Evolutionary conservation across 2,329 filamentous ascomycete genomes (phyloP).

Genomic region (Claviceps sp.): DNA sequence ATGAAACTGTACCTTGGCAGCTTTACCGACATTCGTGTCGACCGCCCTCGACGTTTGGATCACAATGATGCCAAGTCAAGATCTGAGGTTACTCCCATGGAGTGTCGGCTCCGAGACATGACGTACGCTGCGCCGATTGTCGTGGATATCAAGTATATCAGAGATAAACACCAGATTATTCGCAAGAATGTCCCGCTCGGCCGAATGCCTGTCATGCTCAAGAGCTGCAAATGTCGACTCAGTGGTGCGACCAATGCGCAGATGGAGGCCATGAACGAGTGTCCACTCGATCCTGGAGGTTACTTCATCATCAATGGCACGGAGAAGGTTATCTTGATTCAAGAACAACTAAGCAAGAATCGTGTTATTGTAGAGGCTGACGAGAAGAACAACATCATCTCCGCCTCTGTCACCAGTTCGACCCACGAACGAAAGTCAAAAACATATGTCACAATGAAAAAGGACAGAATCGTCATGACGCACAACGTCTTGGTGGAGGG

Average conservation of each 20-base stretch:
- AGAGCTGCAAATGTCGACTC: constrained; percentile 85
- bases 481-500: constrained; percentile 91
- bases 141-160: constrained; percentile 82
- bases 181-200: constrained; percentile 71
- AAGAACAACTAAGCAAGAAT: constrained; percentile 98
- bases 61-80: constrained; percentile 57
- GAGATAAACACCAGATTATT: constrained; percentile 63
- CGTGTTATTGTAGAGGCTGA: constrained; percentile 93
- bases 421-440: constrained; percentile 97
- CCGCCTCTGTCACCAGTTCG: constrained; percentile 92
- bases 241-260: constrained; percentile 70
- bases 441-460: constrained; percentile 89
- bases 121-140: constrained; percentile 94
- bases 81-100: constrained; percentile 78
- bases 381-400: constrained; percentile 82
- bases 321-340: constrained; percentile 96
- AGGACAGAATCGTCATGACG: constrained; percentile 75
- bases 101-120: constrained; percentile 90
- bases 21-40: constrained; percentile 81
- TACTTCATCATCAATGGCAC: constrained; percentile 98
- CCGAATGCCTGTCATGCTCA: constrained; percentile 90
- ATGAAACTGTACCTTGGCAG: constrained; percentile 15
- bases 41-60: constrained; percentile 66
- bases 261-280: constrained; percentile 91
- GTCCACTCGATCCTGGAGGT: constrained; percentile 86